Conservation (phyloP, 805 yeast genomes). For the Candida sonorensis region DNA sequence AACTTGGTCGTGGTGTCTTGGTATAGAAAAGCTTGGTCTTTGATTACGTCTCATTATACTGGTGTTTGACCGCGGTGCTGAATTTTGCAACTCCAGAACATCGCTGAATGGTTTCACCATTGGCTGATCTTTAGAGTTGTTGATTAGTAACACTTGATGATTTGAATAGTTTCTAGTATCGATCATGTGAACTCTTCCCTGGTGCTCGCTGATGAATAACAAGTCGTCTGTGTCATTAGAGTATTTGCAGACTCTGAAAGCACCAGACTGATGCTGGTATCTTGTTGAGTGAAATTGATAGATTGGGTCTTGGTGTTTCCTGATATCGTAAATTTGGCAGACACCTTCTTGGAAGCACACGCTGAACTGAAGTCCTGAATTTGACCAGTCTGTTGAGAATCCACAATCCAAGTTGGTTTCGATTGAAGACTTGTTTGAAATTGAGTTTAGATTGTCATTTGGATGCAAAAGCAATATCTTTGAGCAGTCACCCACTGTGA, state of each 20-base stretch:
- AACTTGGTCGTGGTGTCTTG: background rate
- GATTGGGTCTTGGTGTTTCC: constrained; percentile 51
- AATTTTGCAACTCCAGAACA: constrained; percentile 11
- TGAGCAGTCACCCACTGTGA: constrained; percentile 75
- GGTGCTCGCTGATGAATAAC: constrained; percentile 73
- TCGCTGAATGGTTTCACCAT: constrained; percentile 25
- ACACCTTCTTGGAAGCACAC: constrained; percentile 84
- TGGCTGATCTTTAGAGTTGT: constrained; percentile 24
- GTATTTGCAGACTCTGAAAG: constrained; percentile 40
- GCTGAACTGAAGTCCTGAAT: constrained; percentile 69
- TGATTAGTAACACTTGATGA: constrained; percentile 79
- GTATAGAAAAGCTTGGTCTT: too few relatives aligned
- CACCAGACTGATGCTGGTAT: constrained; percentile 36
- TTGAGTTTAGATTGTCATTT: constrained; percentile 17
- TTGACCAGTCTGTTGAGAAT: constrained; percentile 72
- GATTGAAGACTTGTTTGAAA: constrained; percentile 29
- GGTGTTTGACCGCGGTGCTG: too few relatives aligned
- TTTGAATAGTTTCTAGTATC: constrained; percentile 69
- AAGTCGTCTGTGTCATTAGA: constrained; percentile 68
- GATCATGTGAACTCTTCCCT: constrained; percentile 77
- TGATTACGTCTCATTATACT: too few relatives aligned
- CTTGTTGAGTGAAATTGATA: constrained; percentile 56
- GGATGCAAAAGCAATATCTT: constrained; percentile 54
- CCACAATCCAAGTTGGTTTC: constrained; percentile 68
- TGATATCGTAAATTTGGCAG: constrained; percentile 67